Percentiles rank a stretch among this genome's conserved stretches.
These are phyloP conservation scores for Rachicladosporium sp. DNA, from an alignment of 2,329 filamentous ascomycete genomes.

Conservation along the genomic window DNA sequence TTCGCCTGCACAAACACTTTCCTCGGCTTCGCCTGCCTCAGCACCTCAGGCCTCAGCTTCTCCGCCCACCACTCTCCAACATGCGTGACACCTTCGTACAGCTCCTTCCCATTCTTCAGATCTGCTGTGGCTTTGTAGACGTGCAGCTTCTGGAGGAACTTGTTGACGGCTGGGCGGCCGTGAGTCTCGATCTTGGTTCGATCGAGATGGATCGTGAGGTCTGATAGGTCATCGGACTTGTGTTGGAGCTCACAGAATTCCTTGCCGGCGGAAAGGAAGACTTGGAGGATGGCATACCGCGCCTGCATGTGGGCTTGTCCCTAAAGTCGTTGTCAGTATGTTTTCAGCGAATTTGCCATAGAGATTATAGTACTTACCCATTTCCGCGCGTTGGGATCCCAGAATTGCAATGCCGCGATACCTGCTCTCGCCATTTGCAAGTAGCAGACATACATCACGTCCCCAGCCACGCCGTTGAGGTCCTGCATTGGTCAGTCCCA, in stretches of 20 bases:
- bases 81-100: slow-evolving; percentile 74
- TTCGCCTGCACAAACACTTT: slow-evolving; percentile 94
- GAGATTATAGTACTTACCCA: no score
- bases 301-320: slow-evolving; percentile 66
- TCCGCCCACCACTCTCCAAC: slow-evolving; percentile 80
- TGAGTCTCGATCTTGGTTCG: slow-evolving; percentile 74
- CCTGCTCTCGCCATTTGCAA: slow-evolving; percentile 92
- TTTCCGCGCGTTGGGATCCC: slow-evolving; percentile 64
- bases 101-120: slow-evolving; percentile 58
- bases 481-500: slow-evolving; percentile 27
- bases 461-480: slow-evolving; percentile 64
- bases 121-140: slow-evolving; percentile 88
- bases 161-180: slow-evolving; percentile 70
- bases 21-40: slow-evolving; percentile 67
- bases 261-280: slow-evolving; percentile 73
- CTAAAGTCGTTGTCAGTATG: slow-evolving; percentile 1
- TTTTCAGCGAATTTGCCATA: no score
- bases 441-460: slow-evolving; percentile 80
- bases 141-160: slow-evolving; percentile 82
- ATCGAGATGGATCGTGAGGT: slow-evolving; percentile 72
- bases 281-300: slow-evolving; percentile 74
- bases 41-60: slow-evolving; percentile 62
- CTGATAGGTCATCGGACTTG: slow-evolving; percentile 54
- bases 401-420: slow-evolving; percentile 78
- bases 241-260: slow-evolving; percentile 77